Percentiles rank a stretch among this genome's conserved stretches.
phyloP scores from a whole-genome alignment of 768 basidiomycete genomes.

The Daedalea quercina region DNA sequence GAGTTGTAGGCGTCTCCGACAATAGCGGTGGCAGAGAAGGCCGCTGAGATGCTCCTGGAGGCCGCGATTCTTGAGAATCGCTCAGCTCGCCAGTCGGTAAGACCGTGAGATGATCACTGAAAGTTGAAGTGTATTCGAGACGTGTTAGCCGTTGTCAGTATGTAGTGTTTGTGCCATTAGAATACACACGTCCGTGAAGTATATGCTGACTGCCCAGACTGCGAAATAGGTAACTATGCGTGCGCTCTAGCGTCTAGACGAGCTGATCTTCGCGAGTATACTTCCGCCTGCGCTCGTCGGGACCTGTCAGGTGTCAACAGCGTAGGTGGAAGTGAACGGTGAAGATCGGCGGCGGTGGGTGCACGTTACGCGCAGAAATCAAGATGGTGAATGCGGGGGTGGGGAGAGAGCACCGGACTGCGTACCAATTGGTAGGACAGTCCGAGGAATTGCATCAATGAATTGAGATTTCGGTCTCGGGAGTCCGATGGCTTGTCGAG shows the following conservation, averaged over 20 bases:
- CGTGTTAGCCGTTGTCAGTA: too few species aligned
- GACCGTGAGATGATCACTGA: too few species aligned
- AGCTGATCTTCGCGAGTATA: background rate
- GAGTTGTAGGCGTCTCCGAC: background rate
- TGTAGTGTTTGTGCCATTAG: too few species aligned
- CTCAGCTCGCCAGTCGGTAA: too few species aligned
- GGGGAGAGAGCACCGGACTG: constrained; percentile 1
- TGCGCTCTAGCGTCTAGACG: too few species aligned
- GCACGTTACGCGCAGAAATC: too few species aligned
- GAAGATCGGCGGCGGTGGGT: background rate
- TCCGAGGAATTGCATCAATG: constrained; percentile 50
- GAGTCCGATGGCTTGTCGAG: constrained; percentile 28
- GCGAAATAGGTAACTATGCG: too few species aligned
- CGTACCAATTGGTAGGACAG: constrained; percentile 53
- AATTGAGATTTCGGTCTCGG: constrained; percentile 45
- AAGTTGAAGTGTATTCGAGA: too few species aligned
- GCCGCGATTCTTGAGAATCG: too few species aligned
- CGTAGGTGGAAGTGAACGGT: background rate
- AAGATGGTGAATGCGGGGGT: too few species aligned
- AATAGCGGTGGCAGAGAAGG: background rate
- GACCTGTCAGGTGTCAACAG: background rate
- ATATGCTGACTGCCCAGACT: too few species aligned
- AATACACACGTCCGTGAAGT: too few species aligned
- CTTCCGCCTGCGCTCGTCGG: background rate
- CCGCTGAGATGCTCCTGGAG: background rate